Evolutionary conservation across 2,329 filamentous ascomycete species (phyloP).

Genomic region (Monilinia fructigena): DNA sequence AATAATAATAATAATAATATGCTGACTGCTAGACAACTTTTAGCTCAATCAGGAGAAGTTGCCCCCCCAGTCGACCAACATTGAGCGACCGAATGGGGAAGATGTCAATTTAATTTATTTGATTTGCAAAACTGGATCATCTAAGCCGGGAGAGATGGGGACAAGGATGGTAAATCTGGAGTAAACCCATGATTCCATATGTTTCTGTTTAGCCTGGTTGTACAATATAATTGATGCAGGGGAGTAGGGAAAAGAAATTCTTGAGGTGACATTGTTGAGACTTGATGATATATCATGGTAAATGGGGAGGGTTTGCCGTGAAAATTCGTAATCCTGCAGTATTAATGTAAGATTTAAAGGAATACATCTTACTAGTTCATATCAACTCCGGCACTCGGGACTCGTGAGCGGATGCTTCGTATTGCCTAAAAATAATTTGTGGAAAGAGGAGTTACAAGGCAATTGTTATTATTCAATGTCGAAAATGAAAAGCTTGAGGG

Average conservation of each 20-base stretch:
- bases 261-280: neutral
- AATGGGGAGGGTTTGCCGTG: no score
- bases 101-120: neutral
- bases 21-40: neutral
- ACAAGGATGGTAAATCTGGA: constrained; percentile 1
- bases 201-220: neutral
- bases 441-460: neutral
- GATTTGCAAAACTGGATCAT: neutral
- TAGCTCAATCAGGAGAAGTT: neutral
- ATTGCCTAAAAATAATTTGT: neutral
- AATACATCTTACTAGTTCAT: neutral
- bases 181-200: neutral
- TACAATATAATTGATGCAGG: neutral
- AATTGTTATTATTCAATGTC: neutral
- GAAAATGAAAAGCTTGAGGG: neutral
- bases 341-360: neutral
- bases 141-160: neutral
- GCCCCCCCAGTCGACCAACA: neutral
- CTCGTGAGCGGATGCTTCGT: neutral
- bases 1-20: neutral
- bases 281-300: neutral
- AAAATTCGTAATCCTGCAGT: neutral
- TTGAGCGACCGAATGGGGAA: constrained; percentile 5
- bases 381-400: neutral
- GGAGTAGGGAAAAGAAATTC: neutral